Conservation (phyloP, 2,329 filamentous ascomycete species). For the Calonectria honghensis region DNA sequence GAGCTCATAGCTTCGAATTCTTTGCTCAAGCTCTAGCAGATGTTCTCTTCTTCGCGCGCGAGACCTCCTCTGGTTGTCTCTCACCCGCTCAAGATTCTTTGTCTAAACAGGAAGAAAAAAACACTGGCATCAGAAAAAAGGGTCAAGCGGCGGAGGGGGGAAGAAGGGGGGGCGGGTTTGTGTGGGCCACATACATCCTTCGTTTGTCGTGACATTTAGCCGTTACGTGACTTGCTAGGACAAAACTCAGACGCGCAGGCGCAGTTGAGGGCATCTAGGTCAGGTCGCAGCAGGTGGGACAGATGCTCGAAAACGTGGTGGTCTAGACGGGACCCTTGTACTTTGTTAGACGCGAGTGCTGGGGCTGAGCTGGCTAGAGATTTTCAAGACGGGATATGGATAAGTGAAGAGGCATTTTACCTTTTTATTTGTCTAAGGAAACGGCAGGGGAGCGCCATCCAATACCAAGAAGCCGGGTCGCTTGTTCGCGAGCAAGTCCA, state of each 20-base stretch:
- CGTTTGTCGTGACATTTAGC: constrained; percentile 58
- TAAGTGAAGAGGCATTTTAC: constrained; percentile 32
- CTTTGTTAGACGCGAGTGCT: constrained; percentile 25
- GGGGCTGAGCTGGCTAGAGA: constrained; percentile 30
- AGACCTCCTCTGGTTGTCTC: constrained; percentile 86
- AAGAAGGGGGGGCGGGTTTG: constrained; percentile 30
- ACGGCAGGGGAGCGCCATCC: constrained; percentile 25
- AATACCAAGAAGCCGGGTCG: constrained; percentile 39
- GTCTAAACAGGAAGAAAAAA: constrained; percentile 55
- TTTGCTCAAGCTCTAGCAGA: constrained; percentile 80
- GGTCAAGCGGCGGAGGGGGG: constrained; percentile 32
- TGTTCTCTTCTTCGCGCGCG: constrained; percentile 85
- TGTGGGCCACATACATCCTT: constrained; percentile 52
- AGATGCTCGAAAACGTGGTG: constrained; percentile 37
- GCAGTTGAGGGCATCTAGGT: constrained; percentile 50
- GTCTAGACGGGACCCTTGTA: constrained; percentile 15
- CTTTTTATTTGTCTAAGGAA: constrained; percentile 34
- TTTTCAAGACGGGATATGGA: constrained; percentile 19
- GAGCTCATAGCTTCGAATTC: constrained; percentile 76
- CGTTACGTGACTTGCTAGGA: constrained; percentile 48
- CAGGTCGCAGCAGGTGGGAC: constrained; percentile 41
- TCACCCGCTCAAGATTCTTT: constrained; percentile 73
- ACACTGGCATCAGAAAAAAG: constrained; percentile 45
- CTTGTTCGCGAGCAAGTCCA: constrained; percentile 41
- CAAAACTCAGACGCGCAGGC: constrained; percentile 40